Base-by-base conservation (phyloP, 2,329 filamentous ascomycete species). In the Penicillium thymicola region DNA sequence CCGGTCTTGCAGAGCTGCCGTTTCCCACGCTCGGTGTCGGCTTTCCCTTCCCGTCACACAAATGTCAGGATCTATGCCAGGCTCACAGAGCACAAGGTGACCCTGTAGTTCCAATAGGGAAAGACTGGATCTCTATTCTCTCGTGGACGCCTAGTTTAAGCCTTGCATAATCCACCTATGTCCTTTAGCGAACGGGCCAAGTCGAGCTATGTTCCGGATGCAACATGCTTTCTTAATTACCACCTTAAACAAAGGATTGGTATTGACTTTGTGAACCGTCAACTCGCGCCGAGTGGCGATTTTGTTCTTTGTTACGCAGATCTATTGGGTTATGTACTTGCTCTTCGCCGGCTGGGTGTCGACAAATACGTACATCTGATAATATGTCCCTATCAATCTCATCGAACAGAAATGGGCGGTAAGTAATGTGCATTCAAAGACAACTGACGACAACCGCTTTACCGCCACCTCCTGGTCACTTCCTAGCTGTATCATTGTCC, bases 1-100 rank as follows among this genome's bases (percentile, higher is more conserved):
- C 23, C 47, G 51, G 57, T 54, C 50, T 53, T 62, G 57, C 51
- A 57, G 55, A 54, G 49, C 54, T 62, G 53, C 59, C 55, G 50
- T 60, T 60, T 51, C 42, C 54, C 57, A 62, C 46, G 51, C 57
- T 63, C 51, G 55, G 58, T 48, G 59, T 54, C 58, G 58, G 53
- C 59, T 57, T 34, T 45, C 37, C 36, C 30, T 38, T n/a, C 40
- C 27, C 16, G 61, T 64, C 34, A 53, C 57, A 64, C 63, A 54
- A 41, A 51, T 45, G 30, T 37, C 44, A 47, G 53, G 52, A 59
- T 58, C 32, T 50, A 13, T 54, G 51, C 43, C 27, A 37, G 23
- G 28, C 11, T 11, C n/a, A 28, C 48, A 54, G 28, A 41, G 34
- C 40, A 50, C 49, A 60, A 50, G 54, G 59, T 60, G 51, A 55